These are phyloP conservation scores for Chytridium lagenaria DNA, from an alignment of 371 early-diverging fungal genomes.

Conservation along the genomic window DNA sequence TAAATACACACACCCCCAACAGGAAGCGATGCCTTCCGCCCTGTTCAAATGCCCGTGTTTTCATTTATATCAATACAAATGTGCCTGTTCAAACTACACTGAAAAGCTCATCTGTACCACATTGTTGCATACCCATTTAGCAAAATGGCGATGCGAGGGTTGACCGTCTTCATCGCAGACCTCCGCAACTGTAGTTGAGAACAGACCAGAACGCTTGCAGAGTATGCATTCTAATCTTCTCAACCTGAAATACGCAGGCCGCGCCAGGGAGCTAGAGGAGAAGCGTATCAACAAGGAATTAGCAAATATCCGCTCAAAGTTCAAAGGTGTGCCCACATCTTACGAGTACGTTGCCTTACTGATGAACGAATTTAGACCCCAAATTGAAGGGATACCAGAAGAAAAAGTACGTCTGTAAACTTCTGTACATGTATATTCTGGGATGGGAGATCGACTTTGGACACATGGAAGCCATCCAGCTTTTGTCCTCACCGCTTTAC, in stretches of 20 bases:
- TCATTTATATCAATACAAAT: no score
- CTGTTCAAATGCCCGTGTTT: no score
- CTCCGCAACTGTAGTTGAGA: conserved; percentile 73
- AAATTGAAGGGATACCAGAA: conserved; percentile 92
- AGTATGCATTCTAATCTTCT: background rate
- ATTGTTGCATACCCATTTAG: background rate
- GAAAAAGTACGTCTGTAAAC: conserved; percentile 97
- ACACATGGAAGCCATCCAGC: conserved; percentile 92
- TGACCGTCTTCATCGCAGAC: conserved; percentile 90
- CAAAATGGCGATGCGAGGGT: conserved; percentile 70
- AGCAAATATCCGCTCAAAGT: conserved; percentile 97
- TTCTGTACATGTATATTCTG: conserved; percentile 97
- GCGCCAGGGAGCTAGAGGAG: conserved; percentile 94
- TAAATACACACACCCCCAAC: no score
- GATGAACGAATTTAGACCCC: no score
- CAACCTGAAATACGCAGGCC: conserved; percentile 73
- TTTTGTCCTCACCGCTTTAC: conserved; percentile 87
- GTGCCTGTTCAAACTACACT: no score
- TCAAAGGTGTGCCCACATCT: conserved; percentile 72
- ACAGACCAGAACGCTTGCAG: background rate
- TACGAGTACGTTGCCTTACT: background rate
- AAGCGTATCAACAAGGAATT: conserved; percentile 98
- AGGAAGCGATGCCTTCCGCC: no score
- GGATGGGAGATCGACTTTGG: conserved; percentile 98
- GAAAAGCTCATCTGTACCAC: no score